These are phyloP conservation scores for Marasmius sp. DNA, from an alignment of 1,284 basidiomycete species.

Conservation along the genomic window DNA sequence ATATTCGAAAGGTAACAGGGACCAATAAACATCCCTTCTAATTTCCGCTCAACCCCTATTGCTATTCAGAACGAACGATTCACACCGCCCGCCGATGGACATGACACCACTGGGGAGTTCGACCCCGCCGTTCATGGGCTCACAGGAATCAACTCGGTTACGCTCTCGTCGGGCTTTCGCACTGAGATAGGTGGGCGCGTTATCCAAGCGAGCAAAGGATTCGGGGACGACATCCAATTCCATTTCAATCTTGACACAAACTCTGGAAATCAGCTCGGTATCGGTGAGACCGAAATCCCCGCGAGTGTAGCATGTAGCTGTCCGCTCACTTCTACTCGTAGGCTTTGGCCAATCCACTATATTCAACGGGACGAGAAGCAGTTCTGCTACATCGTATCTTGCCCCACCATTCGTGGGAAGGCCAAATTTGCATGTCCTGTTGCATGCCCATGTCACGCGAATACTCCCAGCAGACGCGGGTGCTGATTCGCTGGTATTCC, in stretches of 20 bases:
- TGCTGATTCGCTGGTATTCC: constrained; percentile 22
- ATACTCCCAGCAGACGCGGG: constrained; percentile 9
- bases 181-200: constrained; percentile 31
- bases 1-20: constrained; percentile 28
- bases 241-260: constrained; percentile 40
- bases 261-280: constrained; percentile 33
- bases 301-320: background rate
- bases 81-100: constrained; percentile 27
- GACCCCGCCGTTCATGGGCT: constrained; percentile 30
- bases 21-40: background rate
- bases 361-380: constrained; percentile 1
- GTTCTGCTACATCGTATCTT: constrained; percentile 8
- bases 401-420: constrained; percentile 4
- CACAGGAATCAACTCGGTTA: constrained; percentile 30
- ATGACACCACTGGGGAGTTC: constrained; percentile 28
- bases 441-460: constrained; percentile 13
- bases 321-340: constrained; percentile 3
- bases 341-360: constrained; percentile 36
- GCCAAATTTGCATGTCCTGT: constrained; percentile 19
- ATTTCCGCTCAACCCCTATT: background rate
- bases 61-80: constrained; percentile 26
- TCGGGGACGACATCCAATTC: constrained; percentile 26
- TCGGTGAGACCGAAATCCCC: constrained; percentile 25
- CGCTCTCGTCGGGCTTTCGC: constrained; percentile 32
- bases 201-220: constrained; percentile 29